A percentile compares a stretch with the other conserved stretches of the same genome.
These are phyloP conservation scores for Chlorella variabilis DNA, from an alignment of 163 green algal species.

Conservation along the genomic window DNA sequence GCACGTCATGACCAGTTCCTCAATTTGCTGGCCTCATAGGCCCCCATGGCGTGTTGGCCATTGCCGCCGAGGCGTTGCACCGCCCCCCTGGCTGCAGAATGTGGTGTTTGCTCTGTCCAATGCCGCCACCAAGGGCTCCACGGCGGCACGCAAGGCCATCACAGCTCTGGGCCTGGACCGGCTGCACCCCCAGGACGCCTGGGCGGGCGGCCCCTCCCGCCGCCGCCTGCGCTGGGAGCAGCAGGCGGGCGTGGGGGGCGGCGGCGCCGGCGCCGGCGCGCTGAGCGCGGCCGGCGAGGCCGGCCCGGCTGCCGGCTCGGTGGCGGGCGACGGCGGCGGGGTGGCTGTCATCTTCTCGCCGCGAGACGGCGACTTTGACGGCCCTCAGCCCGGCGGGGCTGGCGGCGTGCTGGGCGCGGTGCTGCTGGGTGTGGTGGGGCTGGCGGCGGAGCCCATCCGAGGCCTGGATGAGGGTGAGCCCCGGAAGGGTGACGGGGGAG, in stretches of 20 bases:
- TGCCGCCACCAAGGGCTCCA: conserved; percentile 53
- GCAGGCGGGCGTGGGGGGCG: background rate
- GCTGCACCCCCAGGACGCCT: background rate
- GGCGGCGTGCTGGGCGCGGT: conserved; percentile 53
- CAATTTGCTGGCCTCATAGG: too few species aligned
- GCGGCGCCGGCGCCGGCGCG: background rate
- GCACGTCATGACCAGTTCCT: too few species aligned
- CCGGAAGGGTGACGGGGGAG: background rate
- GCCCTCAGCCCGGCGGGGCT: background rate
- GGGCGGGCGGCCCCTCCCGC: background rate
- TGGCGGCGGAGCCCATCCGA: conserved; percentile 55
- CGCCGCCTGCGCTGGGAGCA: conserved; percentile 27
- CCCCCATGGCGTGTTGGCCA: too few species aligned
- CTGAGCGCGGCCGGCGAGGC: background rate
- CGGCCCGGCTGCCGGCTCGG: too few species aligned
- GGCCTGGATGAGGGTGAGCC: conserved; percentile 40
- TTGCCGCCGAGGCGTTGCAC: too few species aligned
- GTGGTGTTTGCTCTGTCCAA: conserved; percentile 72
- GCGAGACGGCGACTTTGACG: background rate
- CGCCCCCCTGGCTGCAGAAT: too few species aligned
- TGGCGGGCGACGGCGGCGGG: background rate
- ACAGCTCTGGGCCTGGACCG: conserved; percentile 41
- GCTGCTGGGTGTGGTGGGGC: conserved; percentile 48
- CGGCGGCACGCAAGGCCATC: conserved; percentile 50
- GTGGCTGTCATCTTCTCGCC: conserved; percentile 15